Evolutionary conservation across 192 early-diverging fungal species (phyloP), one percentile per base, ranked within the genome.

Genomic region (Coemansia guatemalensis): DNA sequence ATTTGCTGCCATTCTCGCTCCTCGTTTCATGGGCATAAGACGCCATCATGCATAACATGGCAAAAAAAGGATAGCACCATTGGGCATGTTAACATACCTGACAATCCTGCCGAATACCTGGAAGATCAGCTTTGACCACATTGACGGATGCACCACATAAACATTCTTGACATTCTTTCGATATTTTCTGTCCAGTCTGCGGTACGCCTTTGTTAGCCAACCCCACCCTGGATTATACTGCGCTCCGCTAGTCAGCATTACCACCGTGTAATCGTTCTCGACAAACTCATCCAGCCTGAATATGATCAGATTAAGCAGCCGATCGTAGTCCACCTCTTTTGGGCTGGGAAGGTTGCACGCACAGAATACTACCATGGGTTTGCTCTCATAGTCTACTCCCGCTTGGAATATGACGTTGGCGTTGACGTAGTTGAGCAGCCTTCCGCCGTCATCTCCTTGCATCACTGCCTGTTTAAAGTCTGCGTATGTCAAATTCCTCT

Each of bases 161-260:
- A 98, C 73, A 35, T 83, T 85, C 78, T 96, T 96, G 26, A 98
- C 75, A 75, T 98, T 95, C 75, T 98, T 98, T 30, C 93, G 88
- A 80, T 91, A 89, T 90, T 88, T 91, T 71, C 93, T 67, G 44
- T 86, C 85, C 23, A 97, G 62, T 12, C 85, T 81, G 4, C 88
- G 72, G 60, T 97, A 95, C 22, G 93, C 92, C 71, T 85, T 87
- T 53, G 88, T 79, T 44, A 95, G 72, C 93, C 93, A 97, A 2
- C 75, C 50, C 92, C 93, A 94, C 1, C 84, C 81, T 22, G 93
- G 93, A 27, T 83, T 84, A 68, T 92, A 83, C 48, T 82, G 49
- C 3, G 87, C 87, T 23, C 90, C 91, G 35, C 86, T 86, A 6
- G 91, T 82, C 48, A 97, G 91, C 69, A 97, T 74, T 4, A 97